Conservation (phyloP, 495 filamentous ascomycete genomes). For the Daldinia childiae region DNA sequence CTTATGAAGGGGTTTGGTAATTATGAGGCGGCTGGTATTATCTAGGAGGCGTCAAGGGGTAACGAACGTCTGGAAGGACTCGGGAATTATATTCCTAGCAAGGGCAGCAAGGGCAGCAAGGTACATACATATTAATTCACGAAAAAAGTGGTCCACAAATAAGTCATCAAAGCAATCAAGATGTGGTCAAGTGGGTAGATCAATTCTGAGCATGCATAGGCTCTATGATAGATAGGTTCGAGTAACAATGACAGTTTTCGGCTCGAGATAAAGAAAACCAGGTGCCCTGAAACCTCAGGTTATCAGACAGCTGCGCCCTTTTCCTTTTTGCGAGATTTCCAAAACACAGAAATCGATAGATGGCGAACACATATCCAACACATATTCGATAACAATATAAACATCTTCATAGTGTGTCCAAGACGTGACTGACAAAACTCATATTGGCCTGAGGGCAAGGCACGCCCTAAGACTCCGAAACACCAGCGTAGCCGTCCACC, state of each 20-base stretch:
- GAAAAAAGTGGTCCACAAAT: neutral
- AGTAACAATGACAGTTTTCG: slow-evolving; percentile 34
- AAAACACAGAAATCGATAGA: slow-evolving; percentile 30
- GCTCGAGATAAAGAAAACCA: slow-evolving; percentile 26
- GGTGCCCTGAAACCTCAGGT: slow-evolving; percentile 19
- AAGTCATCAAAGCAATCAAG: neutral
- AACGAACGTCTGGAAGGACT: neutral
- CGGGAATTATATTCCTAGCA: neutral
- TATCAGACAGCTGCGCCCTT: slow-evolving; percentile 26
- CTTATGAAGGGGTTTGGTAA: neutral
- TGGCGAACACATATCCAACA: slow-evolving; percentile 29
- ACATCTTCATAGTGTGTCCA: slow-evolving; percentile 25
- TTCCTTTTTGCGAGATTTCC: slow-evolving; percentile 32
- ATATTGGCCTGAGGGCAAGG: slow-evolving; percentile 25
- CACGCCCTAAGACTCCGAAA: slow-evolving; percentile 46
- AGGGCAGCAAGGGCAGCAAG: neutral
- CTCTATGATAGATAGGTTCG: slow-evolving; percentile 30
- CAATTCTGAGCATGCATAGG: slow-evolving; percentile 39
- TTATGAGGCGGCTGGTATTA: slow-evolving; percentile 18
- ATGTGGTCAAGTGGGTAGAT: slow-evolving; percentile 32
- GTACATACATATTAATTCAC: neutral
- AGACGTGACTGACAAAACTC: slow-evolving; percentile 25
- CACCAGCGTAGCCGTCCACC: slow-evolving; percentile 45
- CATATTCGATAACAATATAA: slow-evolving; percentile 21
- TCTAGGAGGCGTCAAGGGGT: slow-evolving; percentile 12